Evolutionary conservation across 768 basidiomycete genomes (phyloP).

Genomic region (Lentinula lateritia): DNA sequence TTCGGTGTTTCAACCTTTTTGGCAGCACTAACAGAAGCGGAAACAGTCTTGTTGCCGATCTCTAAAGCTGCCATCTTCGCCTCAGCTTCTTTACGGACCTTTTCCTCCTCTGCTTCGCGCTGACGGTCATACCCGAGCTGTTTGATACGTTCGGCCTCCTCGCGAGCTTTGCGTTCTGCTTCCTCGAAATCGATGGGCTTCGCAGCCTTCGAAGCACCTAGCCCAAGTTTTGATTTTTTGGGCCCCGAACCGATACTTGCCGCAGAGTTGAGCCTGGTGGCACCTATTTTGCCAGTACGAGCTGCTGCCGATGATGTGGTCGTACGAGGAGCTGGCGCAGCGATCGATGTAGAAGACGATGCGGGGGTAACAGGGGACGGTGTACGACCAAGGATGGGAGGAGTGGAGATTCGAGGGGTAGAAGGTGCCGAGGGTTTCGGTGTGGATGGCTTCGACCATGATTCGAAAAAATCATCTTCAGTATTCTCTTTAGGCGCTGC

Average conservation of each 20-base stretch:
- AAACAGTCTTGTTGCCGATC: constrained; percentile 27
- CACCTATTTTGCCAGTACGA: constrained; percentile 34
- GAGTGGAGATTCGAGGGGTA: constrained; percentile 43
- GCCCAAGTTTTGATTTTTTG: constrained; percentile 62
- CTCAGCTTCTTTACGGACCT: constrained; percentile 57
- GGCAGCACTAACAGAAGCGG: constrained; percentile 15
- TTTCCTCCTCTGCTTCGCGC: constrained; percentile 80
- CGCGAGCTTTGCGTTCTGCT: constrained; percentile 83
- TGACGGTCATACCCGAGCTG: constrained; percentile 88
- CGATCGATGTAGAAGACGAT: constrained; percentile 19
- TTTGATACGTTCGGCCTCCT: constrained; percentile 90
- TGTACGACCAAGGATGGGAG: constrained; percentile 56
- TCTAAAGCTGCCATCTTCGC: constrained; percentile 35
- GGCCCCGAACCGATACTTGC: constrained; percentile 16
- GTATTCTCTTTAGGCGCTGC: constrained; percentile 36
- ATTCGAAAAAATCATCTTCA: constrained; percentile 95
- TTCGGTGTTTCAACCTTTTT: constrained; percentile 5
- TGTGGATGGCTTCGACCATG: constrained; percentile 86
- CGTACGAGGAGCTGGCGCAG: constrained; percentile 42
- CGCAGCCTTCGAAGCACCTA: constrained; percentile 81
- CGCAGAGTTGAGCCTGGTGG: constrained; percentile 38
- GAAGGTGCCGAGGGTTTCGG: constrained; percentile 48
- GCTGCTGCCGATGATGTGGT: constrained; percentile 63
- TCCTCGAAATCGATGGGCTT: constrained; percentile 90
- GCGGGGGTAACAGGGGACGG: constrained; percentile 30